phyloP scores from a whole-genome alignment of 371 early-diverging fungal genomes.

The Mortierella sp. region DNA sequence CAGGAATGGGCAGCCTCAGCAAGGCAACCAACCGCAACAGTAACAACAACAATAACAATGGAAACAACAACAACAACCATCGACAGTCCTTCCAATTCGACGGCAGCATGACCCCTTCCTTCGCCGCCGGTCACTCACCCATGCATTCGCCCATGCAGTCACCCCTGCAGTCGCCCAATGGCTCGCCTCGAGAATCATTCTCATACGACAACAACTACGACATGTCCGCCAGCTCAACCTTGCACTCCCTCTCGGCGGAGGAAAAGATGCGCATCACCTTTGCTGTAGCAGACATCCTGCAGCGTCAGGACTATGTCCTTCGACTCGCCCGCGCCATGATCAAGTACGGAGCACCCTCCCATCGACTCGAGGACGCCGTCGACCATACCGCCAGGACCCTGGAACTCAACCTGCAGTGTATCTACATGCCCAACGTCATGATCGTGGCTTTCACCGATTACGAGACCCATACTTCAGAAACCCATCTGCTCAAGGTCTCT shows the following conservation, averaged over 20 bases:
- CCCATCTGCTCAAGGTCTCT: slow-evolving; percentile 73
- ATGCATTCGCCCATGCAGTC: slow-evolving; percentile 15
- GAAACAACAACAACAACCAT: slow-evolving; percentile 13
- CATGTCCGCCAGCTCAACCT: not conserved
- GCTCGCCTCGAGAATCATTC: slow-evolving; percentile 37
- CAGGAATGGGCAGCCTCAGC: slow-evolving; percentile 14
- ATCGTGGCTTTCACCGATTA: slow-evolving; percentile 78
- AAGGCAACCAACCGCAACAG: slow-evolving; percentile 14
- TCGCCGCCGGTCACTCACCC: slow-evolving; percentile 13
- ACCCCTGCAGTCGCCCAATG: slow-evolving; percentile 33
- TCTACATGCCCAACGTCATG: slow-evolving; percentile 75
- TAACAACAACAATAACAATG: not conserved
- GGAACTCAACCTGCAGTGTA: slow-evolving; percentile 71
- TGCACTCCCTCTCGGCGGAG: slow-evolving; percentile 49
- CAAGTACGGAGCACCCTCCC: slow-evolving; percentile 81
- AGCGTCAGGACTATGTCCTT: slow-evolving; percentile 77
- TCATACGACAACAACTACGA: slow-evolving; percentile 8
- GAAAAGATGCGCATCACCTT: slow-evolving; percentile 71
- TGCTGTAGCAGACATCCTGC: slow-evolving; percentile 71
- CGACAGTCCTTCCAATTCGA: slow-evolving; percentile 44
- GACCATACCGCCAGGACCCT: slow-evolving; percentile 66
- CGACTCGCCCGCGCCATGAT: slow-evolving; percentile 78
- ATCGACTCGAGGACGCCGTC: slow-evolving; percentile 80
- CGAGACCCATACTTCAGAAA: slow-evolving; percentile 81
- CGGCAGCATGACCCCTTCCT: slow-evolving; percentile 17